Base-by-base conservation (phyloP, 208 protist genomes). In the Crithidia acanthocephali region DNA sequence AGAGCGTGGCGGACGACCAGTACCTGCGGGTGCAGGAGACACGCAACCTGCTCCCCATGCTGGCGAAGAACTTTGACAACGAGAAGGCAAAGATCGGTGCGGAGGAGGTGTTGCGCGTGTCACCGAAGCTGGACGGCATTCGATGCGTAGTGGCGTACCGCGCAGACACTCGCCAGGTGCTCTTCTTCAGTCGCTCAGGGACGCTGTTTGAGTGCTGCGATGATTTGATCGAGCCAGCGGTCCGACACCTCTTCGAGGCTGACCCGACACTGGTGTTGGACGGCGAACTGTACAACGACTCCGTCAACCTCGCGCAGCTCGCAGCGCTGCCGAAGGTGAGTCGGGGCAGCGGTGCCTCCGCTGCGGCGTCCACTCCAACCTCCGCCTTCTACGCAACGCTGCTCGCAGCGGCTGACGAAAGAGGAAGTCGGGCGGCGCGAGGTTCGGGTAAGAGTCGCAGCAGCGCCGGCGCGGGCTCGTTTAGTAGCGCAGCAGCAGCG, bases 91-190 rank as follows among this genome's bases (percentile, higher is more conserved):
- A 84, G 72, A 95, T 95, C 66, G 71, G 51, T 2, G 47, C 64
- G 4, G 63, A 68, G 13, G 92, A 94, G 55, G 30, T 77, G 52
- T 22, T 96, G 20, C 76, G 70, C 16, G 86, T 93, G 28, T 97
- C 93, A 8, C 93, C 93, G 1, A 97, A 97, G 80, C 84, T 97
- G 20, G 93, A 97, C 48, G 93, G 93, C 35, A 91, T 97, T n/a
- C 93, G 93, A 44, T 97, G 93, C 66, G 66, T 97, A 30, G 87
- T 81, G 15, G 80, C 88, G 16, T 93, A 87, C 77, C 84, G 93
- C 73, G 30, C 33, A 0, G 57, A 80, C 63, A 76, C 82, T n/a
- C 56, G 72, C 45, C 44, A 70, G 30, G 64, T 90, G 15, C 76
- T 86, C 53, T 93, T 97, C 67, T 97, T 95, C 60, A 94, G 87